phyloP scores from a whole-genome alignment of 768 basidiomycete species.

The Leccinum variicolor region DNA sequence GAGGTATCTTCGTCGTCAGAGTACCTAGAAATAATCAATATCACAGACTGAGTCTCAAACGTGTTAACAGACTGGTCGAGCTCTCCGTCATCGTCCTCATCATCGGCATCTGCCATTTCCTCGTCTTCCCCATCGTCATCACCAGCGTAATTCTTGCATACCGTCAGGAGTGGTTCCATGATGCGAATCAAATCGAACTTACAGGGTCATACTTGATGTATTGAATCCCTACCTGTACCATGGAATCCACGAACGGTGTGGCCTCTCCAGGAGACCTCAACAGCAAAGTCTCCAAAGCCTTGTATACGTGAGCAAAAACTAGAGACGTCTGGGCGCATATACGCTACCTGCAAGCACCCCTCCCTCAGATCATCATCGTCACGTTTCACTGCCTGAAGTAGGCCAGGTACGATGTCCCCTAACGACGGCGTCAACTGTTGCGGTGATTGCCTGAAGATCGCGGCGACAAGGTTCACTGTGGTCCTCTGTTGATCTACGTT shows the following conservation, averaged over 20 bases:
- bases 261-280: constrained; percentile 83
- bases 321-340: not conserved
- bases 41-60: not conserved
- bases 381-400: constrained; percentile 63
- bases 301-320: constrained; percentile 5
- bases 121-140: constrained; percentile 64
- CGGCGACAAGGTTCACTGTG: constrained; percentile 74
- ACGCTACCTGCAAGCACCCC: constrained; percentile 65
- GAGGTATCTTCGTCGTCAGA: constrained; percentile 98
- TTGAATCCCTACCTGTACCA: constrained; percentile 68
- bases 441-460: constrained; percentile 73
- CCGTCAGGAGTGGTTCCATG: not conserved
- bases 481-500: constrained; percentile 71
- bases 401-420: constrained; percentile 61
- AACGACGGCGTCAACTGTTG: constrained; percentile 60
- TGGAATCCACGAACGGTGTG: constrained; percentile 62
- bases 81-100: constrained; percentile 80
- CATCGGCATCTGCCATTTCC: constrained; percentile 55
- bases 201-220: constrained; percentile 95
- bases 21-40: constrained; percentile 51
- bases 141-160: constrained; percentile 77
- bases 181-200: constrained; percentile 1
- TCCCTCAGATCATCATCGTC: constrained; percentile 87
- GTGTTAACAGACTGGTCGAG: constrained; percentile 62
- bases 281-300: constrained; percentile 82